Base-by-base conservation (phyloP, 352 stramenopile genomes). In the Globisporangium cystogenes region DNA sequence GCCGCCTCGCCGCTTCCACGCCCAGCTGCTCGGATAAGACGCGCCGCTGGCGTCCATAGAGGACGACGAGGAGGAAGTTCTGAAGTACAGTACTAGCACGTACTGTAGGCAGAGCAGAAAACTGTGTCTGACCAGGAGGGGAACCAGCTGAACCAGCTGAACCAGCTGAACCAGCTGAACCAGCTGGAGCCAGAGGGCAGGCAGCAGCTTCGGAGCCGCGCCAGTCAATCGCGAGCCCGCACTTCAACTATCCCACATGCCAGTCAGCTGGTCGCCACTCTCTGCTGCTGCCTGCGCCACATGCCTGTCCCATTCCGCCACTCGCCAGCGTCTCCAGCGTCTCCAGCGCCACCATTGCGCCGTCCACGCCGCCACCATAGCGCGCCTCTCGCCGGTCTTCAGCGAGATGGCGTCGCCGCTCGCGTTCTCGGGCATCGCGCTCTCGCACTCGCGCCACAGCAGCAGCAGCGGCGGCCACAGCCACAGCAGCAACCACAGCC, bases 341-440 rank as follows among this genome's bases (percentile, higher is more conserved):
- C 35, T 11, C 18, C 24, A 24, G 5, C 18, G 27, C 26, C 26
- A 37, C 27, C 6, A 31, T 8, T 5, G 6, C 27, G 6, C 27
- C 27, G 27, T 8, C 27, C 7, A 5, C 27, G 10, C n/a, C n/a
- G n/a, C 27, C 36, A 51, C 21, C 8, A 57, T 45, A 37, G n/a
- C 55, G 39, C 18, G 33, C 15, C 33, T 36, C 20, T 48, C 41
- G 20, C 43, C 29, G 23, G 15, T 15, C 26, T 53, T 54, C 45
- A 53, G 45, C 54, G 47, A 33, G 21, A 81, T 85, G 78, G 46
- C 75, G 40, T 86, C 78, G 37, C 75, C 78, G 41, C 59, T 89
- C 35, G 65, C 72, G 41, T 70, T 89, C 67, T 89, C 78, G 11
- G 74, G 80, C 57, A 87, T 89, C 55, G 76, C 74, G 23, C 53